Conservation (phyloP, 192 early-diverging fungal genomes). For the Coemansia sp. region DNA sequence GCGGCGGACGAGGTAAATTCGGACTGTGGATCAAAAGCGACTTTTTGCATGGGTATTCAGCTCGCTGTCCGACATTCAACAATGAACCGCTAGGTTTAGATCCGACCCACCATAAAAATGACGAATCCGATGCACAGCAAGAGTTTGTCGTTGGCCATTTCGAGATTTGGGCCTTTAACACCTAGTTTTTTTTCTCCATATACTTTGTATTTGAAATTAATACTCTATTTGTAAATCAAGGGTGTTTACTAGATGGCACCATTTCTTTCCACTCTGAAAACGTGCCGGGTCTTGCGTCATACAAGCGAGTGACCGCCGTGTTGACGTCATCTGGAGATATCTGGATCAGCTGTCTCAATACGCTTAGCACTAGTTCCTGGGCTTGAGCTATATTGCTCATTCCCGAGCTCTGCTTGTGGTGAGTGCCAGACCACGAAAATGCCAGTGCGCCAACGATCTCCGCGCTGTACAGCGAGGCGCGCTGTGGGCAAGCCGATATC, state of each 20-base stretch:
- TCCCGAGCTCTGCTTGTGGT: neutral
- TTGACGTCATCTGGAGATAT: neutral
- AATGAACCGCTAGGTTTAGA: constrained; percentile 67
- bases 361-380: neutral
- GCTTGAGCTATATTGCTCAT: neutral
- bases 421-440: constrained; percentile 23
- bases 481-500: constrained; percentile 21
- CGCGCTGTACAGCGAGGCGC: constrained; percentile 22
- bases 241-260: neutral
- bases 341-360: neutral
- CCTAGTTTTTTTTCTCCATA: neutral
- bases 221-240: neutral
- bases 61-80: constrained; percentile 72
- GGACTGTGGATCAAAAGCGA: constrained; percentile 77
- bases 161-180: constrained; percentile 54
- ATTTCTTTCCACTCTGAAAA: constrained; percentile 12
- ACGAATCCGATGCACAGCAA: constrained; percentile 45
- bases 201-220: neutral
- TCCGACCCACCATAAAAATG: constrained; percentile 28
- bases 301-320: constrained; percentile 12
- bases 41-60: constrained; percentile 69
- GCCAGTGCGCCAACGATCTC: constrained; percentile 45
- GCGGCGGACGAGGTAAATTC: constrained; percentile 77
- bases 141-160: constrained; percentile 53
- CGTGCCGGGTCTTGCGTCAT: constrained; percentile 1